These are phyloP conservation scores for Dioscorea zingiberensis DNA, from an alignment of 106 monocot genomes.

Conservation along the genomic window DNA sequence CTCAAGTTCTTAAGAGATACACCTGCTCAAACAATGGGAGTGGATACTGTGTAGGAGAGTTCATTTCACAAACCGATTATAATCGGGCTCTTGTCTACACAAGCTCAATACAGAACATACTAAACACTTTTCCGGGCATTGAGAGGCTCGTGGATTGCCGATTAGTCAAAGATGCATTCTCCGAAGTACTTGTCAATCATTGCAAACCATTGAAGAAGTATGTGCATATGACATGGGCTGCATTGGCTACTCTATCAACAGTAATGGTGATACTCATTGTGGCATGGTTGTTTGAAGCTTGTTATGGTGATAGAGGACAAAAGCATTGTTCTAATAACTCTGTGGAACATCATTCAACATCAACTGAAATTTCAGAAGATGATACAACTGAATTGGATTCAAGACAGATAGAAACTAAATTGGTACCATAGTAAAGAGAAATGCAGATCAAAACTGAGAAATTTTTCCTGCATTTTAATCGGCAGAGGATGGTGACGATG, in stretches of 20 bases:
- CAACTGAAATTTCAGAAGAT: constrained; percentile 11
- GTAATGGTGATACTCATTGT: constrained; percentile 37
- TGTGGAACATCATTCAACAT: constrained; percentile 27
- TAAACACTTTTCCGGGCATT: constrained; percentile 60
- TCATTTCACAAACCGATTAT: constrained; percentile 45
- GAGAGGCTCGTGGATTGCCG: constrained; percentile 60
- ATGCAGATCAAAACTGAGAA: too few relatives aligned
- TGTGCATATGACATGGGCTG: constrained; percentile 54
- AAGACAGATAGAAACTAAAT: not conserved
- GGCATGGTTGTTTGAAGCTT: constrained; percentile 13
- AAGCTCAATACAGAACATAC: constrained; percentile 58
- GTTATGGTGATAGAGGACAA: not conserved
- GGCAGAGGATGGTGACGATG: constrained; percentile 18
- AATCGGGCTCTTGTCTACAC: constrained; percentile 32
- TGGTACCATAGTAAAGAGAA: not conserved
- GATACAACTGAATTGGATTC: constrained; percentile 6
- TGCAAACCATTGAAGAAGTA: constrained; percentile 62
- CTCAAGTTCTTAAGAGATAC: constrained; percentile 60
- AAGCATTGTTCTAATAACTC: constrained; percentile 18
- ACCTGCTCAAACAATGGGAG: constrained; percentile 32
- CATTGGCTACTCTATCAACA: constrained; percentile 39
- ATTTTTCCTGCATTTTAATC: not conserved
- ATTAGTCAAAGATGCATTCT: constrained; percentile 75
- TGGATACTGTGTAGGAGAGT: constrained; percentile 35
- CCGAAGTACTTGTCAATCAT: constrained; percentile 44